These are phyloP conservation scores for Phytophthora pistaciae DNA, from an alignment of 352 stramenopile species.

Conservation along the genomic window DNA sequence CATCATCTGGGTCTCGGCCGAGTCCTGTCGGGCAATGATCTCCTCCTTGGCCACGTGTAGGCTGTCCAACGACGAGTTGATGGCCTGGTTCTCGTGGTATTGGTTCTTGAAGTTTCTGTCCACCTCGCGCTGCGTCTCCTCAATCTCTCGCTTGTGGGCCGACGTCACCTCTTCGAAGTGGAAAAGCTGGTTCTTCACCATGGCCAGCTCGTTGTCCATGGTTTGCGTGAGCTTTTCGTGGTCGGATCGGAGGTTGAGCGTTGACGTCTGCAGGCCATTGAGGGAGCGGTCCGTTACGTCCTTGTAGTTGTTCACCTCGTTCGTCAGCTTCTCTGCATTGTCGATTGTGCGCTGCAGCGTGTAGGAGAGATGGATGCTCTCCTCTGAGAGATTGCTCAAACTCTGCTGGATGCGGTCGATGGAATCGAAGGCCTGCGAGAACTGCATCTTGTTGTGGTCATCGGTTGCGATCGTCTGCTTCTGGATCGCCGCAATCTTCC, in stretches of 20 bases:
- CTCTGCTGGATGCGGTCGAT: constrained; percentile 69
- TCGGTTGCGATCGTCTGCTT: constrained; percentile 65
- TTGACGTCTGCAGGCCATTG: constrained; percentile 47
- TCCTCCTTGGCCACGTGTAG: constrained; percentile 62
- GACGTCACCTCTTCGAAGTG: constrained; percentile 77
- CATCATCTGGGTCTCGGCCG: constrained; percentile 71
- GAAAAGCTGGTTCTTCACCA: constrained; percentile 83
- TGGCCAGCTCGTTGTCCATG: constrained; percentile 67
- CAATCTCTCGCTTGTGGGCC: constrained; percentile 61
- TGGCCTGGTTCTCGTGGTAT: constrained; percentile 61
- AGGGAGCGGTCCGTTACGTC: constrained; percentile 50
- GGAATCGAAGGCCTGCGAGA: constrained; percentile 72
- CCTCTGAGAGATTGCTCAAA: constrained; percentile 76
- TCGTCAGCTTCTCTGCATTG: constrained; percentile 51
- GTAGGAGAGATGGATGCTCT: constrained; percentile 77
- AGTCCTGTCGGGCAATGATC: constrained; percentile 60
- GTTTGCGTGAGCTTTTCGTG: constrained; percentile 61
- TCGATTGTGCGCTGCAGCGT: constrained; percentile 70
- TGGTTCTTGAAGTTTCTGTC: constrained; percentile 66
- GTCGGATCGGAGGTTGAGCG: constrained; percentile 48
- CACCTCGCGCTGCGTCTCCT: constrained; percentile 65
- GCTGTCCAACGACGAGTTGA: constrained; percentile 47
- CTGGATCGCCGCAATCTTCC: constrained; percentile 64
- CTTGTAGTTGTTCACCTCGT: constrained; percentile 59
- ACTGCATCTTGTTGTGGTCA: constrained; percentile 69